A percentile compares a stretch with the other conserved stretches of the same genome.
Conservation (phyloP, 495 filamentous ascomycete genomes). For the Astrocystis sublimbata region DNA sequence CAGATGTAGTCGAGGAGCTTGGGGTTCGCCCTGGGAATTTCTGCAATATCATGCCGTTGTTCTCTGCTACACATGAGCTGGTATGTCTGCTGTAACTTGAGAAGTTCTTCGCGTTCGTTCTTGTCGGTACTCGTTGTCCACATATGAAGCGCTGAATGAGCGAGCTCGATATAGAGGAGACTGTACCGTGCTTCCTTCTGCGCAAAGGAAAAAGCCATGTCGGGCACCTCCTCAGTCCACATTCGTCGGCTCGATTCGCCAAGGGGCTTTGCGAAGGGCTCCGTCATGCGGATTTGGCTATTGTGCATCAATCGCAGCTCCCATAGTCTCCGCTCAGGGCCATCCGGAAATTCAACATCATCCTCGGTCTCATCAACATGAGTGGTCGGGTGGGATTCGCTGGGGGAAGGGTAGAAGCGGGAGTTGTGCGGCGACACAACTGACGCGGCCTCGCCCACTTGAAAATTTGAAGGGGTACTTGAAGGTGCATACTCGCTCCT, state of each 20-base stretch:
- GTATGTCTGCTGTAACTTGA: constrained; percentile 33
- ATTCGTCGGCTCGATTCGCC: constrained; percentile 18
- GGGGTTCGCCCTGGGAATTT: constrained; percentile 18
- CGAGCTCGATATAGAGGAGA: constrained; percentile 38
- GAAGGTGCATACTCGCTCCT: not conserved
- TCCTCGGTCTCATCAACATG: constrained; percentile 17
- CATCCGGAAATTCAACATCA: constrained; percentile 33
- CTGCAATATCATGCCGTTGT: constrained; percentile 30
- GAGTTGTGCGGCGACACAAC: constrained; percentile 20
- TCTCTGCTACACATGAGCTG: constrained; percentile 31
- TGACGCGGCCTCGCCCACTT: constrained; percentile 10
- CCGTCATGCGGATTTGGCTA: constrained; percentile 29
- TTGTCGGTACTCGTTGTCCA: constrained; percentile 34
- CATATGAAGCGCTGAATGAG: constrained; percentile 37
- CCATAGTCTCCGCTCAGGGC: constrained; percentile 35
- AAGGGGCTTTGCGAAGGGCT: constrained; percentile 25
- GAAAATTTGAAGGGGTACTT: constrained; percentile 9
- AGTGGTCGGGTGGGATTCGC: constrained; percentile 22
- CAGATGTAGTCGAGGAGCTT: constrained; percentile 31
- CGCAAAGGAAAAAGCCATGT: constrained; percentile 34
- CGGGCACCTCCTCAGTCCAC: constrained; percentile 31
- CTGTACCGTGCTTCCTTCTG: constrained; percentile 32
- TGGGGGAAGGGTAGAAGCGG: constrained; percentile 25
- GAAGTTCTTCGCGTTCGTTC: constrained; percentile 31
- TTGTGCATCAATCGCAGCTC: constrained; percentile 41